A percentile compares a stretch with the other conserved stretches of the same genome.
Conservation (phyloP, 164 flowering plant species). For the Vitis riparia region DNA sequence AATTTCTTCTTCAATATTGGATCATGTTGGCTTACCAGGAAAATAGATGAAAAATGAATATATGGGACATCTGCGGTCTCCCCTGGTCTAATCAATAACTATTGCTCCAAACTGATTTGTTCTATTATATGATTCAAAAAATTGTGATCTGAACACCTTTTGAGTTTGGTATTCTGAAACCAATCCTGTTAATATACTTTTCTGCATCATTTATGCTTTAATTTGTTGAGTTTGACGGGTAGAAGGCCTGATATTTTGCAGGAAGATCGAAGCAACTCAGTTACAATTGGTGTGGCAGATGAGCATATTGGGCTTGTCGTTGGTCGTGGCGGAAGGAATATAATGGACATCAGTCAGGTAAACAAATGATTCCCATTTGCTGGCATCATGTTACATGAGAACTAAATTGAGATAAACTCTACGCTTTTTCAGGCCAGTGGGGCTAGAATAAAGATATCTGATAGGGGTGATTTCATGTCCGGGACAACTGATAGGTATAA, state of each 20-base stretch:
- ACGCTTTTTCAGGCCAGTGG: conserved; percentile 72
- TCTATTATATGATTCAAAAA: too few relatives aligned
- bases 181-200: too few relatives aligned
- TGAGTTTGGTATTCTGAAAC: too few relatives aligned
- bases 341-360: conserved; percentile 91
- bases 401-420: conserved; percentile 2
- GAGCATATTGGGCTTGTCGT: conserved; percentile 91
- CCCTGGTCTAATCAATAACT: not conserved
- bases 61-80: not conserved
- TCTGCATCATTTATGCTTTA: too few relatives aligned
- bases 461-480: conserved; percentile 90
- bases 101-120: not conserved
- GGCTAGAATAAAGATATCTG: conserved; percentile 94
- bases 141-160: too few relatives aligned
- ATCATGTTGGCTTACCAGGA: not conserved
- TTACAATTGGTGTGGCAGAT: conserved; percentile 90
- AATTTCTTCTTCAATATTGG: not conserved
- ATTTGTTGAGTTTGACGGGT: not conserved
- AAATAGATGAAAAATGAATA: not conserved
- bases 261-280: conserved; percentile 69
- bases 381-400: not conserved
- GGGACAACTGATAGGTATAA: conserved; percentile 88
- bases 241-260: conserved; percentile 24
- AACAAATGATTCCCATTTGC: not conserved
- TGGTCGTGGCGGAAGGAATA: conserved; percentile 93